Conservation (phyloP, 345 rosid species). For the Excoecaria cochinchinensis region DNA sequence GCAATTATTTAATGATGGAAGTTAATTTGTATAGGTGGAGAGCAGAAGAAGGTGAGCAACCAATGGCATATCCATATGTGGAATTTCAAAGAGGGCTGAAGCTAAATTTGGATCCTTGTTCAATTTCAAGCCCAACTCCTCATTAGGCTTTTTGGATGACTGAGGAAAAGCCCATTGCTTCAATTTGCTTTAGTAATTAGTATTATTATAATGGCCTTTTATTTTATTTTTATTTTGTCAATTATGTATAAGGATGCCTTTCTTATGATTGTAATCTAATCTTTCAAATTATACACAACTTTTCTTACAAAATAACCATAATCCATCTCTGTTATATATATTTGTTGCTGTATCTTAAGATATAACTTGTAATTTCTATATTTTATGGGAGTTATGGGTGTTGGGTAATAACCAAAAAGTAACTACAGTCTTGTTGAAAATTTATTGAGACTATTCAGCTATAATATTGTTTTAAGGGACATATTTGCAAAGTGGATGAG, state of each 20-base stretch:
- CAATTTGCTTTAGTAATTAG: neutral
- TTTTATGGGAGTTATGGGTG: no score
- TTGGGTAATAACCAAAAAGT: no score
- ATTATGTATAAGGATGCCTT: neutral
- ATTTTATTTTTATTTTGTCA: neutral
- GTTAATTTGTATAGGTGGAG: slow-evolving; percentile 34
- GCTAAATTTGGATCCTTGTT: slow-evolving; percentile 32
- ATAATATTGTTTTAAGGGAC: no score
- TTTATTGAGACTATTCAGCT: no score
- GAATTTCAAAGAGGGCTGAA: slow-evolving; percentile 45
- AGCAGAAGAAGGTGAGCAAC: slow-evolving; percentile 35
- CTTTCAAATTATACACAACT: no score
- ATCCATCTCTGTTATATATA: no score
- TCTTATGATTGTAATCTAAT: neutral
- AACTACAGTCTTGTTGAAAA: no score
- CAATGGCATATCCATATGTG: slow-evolving; percentile 51
- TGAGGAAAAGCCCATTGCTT: neutral
- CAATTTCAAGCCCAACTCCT: neutral
- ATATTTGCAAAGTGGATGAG: no score
- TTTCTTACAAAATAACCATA: no score
- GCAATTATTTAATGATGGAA: neutral
- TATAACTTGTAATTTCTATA: no score
- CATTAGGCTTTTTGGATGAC: neutral
- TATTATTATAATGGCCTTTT: neutral
- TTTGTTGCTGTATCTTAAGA: no score